A percentile compares a stretch with the other conserved stretches of the same genome.
phyloP scores from a whole-genome alignment of 1,139 yeast species.

The Kazachstania sp. region DNA sequence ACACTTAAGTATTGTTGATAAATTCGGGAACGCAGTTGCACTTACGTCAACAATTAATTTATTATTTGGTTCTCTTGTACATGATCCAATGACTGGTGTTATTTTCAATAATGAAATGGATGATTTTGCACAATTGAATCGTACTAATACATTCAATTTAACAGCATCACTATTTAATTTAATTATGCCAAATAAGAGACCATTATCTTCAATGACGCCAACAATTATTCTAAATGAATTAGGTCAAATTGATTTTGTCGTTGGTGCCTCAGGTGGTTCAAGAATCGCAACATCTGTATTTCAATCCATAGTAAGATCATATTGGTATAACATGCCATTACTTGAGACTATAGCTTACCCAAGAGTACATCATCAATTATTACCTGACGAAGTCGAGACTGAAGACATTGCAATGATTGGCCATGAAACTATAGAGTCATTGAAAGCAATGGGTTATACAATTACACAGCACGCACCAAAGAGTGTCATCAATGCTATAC shows the following conservation, averaged over 20 bases:
- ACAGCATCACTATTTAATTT: constrained; percentile 75
- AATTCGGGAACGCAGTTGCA: constrained; percentile 60
- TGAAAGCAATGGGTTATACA: constrained; percentile 38
- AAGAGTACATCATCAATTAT: constrained; percentile 77
- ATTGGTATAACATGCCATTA: constrained; percentile 49
- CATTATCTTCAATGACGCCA: constrained; percentile 79
- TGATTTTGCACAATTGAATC: constrained; percentile 73
- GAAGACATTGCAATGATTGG: constrained; percentile 44
- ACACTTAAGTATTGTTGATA: constrained; percentile 75
- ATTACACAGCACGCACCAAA: constrained; percentile 32
- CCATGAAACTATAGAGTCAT: constrained; percentile 24
- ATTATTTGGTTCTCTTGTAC: constrained; percentile 71
- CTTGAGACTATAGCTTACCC: constrained; percentile 69
- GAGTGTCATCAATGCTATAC: constrained; percentile 45
- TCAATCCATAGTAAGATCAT: constrained; percentile 64
- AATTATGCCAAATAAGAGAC: constrained; percentile 67
- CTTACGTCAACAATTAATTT: constrained; percentile 86
- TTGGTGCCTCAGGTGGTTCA: constrained; percentile 95
- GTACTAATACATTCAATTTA: constrained; percentile 68
- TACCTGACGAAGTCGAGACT: constrained; percentile 60
- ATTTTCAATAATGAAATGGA: constrained; percentile 90
- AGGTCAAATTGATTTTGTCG: constrained; percentile 50
- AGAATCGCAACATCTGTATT: constrained; percentile 78
- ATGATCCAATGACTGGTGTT: constrained; percentile 75
- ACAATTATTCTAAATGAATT: constrained; percentile 50